phyloP scores from a whole-genome alignment of 345 rosid species.

The Rhodomyrtus tomentosa region DNA sequence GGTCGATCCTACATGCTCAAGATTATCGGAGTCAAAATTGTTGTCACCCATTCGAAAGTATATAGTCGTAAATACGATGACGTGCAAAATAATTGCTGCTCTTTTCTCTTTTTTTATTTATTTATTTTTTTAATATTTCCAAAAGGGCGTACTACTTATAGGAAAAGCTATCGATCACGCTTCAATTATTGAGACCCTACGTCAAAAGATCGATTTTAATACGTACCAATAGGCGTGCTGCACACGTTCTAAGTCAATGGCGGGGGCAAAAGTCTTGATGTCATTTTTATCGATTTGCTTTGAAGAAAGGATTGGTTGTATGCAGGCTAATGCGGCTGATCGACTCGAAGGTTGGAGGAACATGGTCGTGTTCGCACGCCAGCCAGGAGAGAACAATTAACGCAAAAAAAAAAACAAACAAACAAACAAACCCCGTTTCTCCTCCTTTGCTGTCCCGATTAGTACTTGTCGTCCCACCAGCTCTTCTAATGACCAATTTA shows the following conservation, averaged over 20 bases:
- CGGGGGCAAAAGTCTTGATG: not conserved
- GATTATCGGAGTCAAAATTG: not conserved
- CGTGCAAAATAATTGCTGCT: not conserved
- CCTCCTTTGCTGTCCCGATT: not conserved
- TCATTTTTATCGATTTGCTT: not conserved
- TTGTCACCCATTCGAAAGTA: not conserved
- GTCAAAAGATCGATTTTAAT: not conserved
- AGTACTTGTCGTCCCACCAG: not conserved
- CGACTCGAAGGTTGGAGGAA: constrained; percentile 11
- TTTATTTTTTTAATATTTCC: no score
- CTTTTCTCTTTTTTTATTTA: not conserved
- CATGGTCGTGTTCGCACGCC: constrained; percentile 3
- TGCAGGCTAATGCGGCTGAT: not conserved
- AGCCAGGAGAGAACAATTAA: not conserved
- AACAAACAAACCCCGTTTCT: not conserved
- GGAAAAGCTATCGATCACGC: not conserved
- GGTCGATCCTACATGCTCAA: no score
- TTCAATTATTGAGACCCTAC: not conserved
- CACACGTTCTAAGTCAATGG: not conserved
- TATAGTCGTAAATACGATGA: not conserved
- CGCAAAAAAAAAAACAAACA: not conserved
- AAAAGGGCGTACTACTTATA: not conserved
- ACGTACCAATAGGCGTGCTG: not conserved
- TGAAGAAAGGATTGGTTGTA: not conserved
- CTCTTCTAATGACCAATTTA: not conserved